These are phyloP conservation scores for Kwoniella dejecticola DNA, from an alignment of 768 basidiomycete species.

Conservation along the genomic window DNA sequence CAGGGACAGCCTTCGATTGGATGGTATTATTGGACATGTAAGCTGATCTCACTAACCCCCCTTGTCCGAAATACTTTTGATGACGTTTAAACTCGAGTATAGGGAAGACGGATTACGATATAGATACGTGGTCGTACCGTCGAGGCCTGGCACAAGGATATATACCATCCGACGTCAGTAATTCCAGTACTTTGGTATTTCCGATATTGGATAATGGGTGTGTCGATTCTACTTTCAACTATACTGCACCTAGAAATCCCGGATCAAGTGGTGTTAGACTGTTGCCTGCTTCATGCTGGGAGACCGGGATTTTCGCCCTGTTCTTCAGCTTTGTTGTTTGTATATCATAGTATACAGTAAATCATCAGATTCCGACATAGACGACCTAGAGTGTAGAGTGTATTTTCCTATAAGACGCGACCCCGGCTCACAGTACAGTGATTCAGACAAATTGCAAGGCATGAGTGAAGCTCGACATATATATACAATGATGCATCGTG, in stretches of 20 bases:
- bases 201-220: conserved; percentile 49
- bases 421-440: too few relatives aligned
- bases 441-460: too few relatives aligned
- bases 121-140: conserved; percentile 52
- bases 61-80: background rate
- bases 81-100: too few relatives aligned
- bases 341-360: too few relatives aligned
- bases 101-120: conserved; percentile 51
- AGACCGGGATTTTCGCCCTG: too few relatives aligned
- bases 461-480: too few relatives aligned
- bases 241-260: conserved; percentile 43
- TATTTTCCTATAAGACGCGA: background rate
- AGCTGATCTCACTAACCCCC: background rate
- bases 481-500: conserved; percentile 5
- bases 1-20: conserved; percentile 39
- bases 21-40: conserved; percentile 55
- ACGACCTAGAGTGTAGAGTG: too few relatives aligned
- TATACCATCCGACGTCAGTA: conserved; percentile 50
- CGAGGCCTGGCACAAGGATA: conserved; percentile 44
- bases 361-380: too few relatives aligned
- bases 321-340: too few relatives aligned
- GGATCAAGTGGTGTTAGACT: background rate
- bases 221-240: conserved; percentile 46
- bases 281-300: too few relatives aligned
- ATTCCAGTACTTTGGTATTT: conserved; percentile 43